Evolutionary conservation across 73 alveolate species (phyloP), one percentile per base, ranked within the genome.

Genomic region (Durusdinium trenchii): DNA sequence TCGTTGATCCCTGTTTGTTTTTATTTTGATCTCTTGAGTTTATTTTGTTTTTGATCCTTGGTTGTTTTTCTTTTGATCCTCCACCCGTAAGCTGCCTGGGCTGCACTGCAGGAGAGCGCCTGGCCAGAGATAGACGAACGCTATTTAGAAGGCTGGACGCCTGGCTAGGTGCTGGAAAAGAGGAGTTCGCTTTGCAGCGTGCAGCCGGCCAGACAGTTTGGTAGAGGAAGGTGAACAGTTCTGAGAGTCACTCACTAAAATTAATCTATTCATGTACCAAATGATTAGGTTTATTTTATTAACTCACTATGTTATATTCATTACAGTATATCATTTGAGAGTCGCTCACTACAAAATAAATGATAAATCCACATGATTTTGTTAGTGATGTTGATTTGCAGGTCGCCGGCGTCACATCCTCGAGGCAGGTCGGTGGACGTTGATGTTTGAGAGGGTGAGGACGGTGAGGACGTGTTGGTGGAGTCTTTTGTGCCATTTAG

Each of bases 41-140:
- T 9, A 12, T 54, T 54, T 20, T 54, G 64, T 9, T 54, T n/a
- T n/a, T n/a, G n/a, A n/a, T n/a, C n/a, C n/a, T n/a, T n/a, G n/a
- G n/a, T n/a, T n/a, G n/a, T n/a, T 9, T 12, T 54, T 9, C 28
- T 20, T 20, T 54, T 54, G 64, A 54, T 9, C 9, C 20, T 54
- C 28, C 64, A 9, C 28, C 20, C 64, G 64, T 9, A 12, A 20
- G 20, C 50, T 71, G 7, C 36, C 50, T 3, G 50, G 16, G 46
- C 5, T 28, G 83, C 28, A 35, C 69, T 18, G 28, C 76, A 89
- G 96, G 96, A 89, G 98, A 92, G 98, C 61, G 98, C 69, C 47
- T 92, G 98, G 98, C 98, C 91, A 3, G 91, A 92, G 32, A 69
- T 92, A 20, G 98, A 92, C 46, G 98, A 92, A 40, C 98, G 98